Evolutionary conservation across 257 asterid genomes (phyloP), one percentile per base, ranked within the genome.

Genomic region (Schizonepeta tenuifolia): DNA sequence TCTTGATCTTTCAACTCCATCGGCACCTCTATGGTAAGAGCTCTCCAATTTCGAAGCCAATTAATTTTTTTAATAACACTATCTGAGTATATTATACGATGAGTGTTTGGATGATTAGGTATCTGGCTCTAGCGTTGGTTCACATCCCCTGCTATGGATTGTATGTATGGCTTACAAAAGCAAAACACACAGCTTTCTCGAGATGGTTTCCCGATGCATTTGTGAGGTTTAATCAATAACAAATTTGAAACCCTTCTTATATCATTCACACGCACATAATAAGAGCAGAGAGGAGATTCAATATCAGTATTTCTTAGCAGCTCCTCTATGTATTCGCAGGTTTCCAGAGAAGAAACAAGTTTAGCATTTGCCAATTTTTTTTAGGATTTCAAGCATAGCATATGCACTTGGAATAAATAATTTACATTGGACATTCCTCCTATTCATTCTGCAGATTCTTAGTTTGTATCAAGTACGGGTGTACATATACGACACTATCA

Each of bases 21-120:
- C 77, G 84, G 97, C 98, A 10, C 98, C 98, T 6, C 59, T 89
- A 65, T 93, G 98, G 97, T 90, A 82, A 77, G 41, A 47, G 15
- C 40, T 22, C 61, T 60, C 33, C 17, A 22, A 47, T 6, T 21
- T 1, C 5, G 13, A 1, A 20, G 17, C 20, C 44, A 20, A 9
- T 22, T 31, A 63, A 43, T 28, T 54, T 53, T 15, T 0, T 7
- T 38, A 3, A 1, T 26, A 46, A 47, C 53, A 47, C 20, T 15
- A 31, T 31, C 36, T 47, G 53, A 2, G 17, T 47, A 14, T 47
- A 6, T 47, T 5, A 5, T 17, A 47, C 6, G 14, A 47, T 3
- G 20, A 6, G 9, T 15, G 9, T 20, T 14, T 36, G 22, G 5
- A 62, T 18, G 69, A 28, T 36, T 90, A 93, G 98, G 98, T 90